Evolutionary conservation across 2,329 filamentous ascomycete species (phyloP).

Genomic region (Cadophora gregata): DNA sequence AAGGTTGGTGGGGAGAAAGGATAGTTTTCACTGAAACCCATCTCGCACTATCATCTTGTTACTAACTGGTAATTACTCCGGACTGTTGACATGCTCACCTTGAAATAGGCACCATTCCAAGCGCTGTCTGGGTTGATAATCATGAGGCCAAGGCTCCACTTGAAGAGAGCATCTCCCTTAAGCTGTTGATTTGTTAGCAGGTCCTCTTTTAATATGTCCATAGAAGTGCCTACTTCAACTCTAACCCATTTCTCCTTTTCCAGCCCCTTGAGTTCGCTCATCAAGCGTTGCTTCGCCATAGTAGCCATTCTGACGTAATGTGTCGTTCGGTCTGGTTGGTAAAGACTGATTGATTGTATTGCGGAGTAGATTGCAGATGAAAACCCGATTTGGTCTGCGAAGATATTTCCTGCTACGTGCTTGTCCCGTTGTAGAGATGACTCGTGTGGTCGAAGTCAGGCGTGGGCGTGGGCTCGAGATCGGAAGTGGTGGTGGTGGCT

Average conservation of each 20-base stretch:
- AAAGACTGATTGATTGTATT: slow-evolving; percentile 25
- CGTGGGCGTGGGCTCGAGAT: slow-evolving; percentile 11
- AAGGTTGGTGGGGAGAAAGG: slow-evolving; percentile 90
- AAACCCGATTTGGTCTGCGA: background rate
- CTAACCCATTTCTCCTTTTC: slow-evolving; percentile 93
- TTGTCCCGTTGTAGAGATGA: slow-evolving; percentile 17
- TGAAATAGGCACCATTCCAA: slow-evolving; percentile 94
- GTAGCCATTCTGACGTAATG: slow-evolving; percentile 37
- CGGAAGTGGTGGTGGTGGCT: slow-evolving; percentile 4
- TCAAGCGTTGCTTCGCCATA: slow-evolving; percentile 78
- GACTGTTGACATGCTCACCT: slow-evolving; percentile 48
- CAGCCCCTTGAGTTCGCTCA: slow-evolving; percentile 85
- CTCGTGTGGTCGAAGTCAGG: slow-evolving; percentile 21
- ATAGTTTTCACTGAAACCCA: slow-evolving; percentile 88
- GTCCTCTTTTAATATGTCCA: background rate
- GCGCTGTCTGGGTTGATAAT: slow-evolving; percentile 90
- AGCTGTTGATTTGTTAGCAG: slow-evolving; percentile 47
- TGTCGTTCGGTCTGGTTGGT: slow-evolving; percentile 21
- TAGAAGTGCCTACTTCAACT: slow-evolving; percentile 73
- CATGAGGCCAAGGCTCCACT: slow-evolving; percentile 88
- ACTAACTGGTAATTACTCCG: slow-evolving; percentile 3
- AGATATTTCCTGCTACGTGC: background rate
- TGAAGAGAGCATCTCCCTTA: slow-evolving; percentile 80
- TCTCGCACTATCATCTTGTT: slow-evolving; percentile 64
- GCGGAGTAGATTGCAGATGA: background rate